Base-by-base conservation (phyloP, 1,284 basidiomycete genomes). In the Irpex sp. region DNA sequence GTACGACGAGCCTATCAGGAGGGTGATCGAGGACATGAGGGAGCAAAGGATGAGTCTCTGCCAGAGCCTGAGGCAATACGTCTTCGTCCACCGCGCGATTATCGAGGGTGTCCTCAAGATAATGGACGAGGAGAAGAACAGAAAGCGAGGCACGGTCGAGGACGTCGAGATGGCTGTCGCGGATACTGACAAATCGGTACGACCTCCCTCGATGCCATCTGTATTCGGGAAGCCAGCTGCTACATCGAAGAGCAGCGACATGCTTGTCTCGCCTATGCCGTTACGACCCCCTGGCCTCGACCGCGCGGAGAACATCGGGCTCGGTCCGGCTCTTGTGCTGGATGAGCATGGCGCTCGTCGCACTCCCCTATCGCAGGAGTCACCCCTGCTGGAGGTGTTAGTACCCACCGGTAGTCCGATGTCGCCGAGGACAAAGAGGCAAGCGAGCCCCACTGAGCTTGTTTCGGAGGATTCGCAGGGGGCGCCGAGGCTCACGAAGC, bases 1-100 rank as follows among this genome's bases (percentile, higher is more conserved):
- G 28, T 85, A 88, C 66, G 77, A 82, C 39, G 87, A 92, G 61
- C 93, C 93, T 4, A 83, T 96, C 47, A 82, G 82, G 69, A 81
- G 86, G 60, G 83, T 95, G 3, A 77, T 96, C 33, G 90, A 92
- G 72, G 91, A 93, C 69, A 94, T 96, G 90, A 82, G 93, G 56
- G 87, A 94, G 70, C 93, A 96, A 75, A 78, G 93, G 57, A 96
- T 96, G 93, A 93, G 91, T 68, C 74, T 96, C 61, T 94, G 93
- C 68, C 93, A 94, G 78, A 93, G 88, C 70, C 74, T 95, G 69
- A 78, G 93, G 63, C 93, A 96, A 76, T 96, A 94, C 69, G 86
- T 95, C 21, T 96, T 95, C 72, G 90, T 94, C 33, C 91, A 96
- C 70, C 86, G 88, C 37, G 92, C 89, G 16, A 83, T 96, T 64